A percentile compares a stretch with the other conserved stretches of the same genome.
These are phyloP conservation scores for Lichina pygmaea DNA, from an alignment of 495 filamentous ascomycete genomes.

Conservation along the genomic window DNA sequence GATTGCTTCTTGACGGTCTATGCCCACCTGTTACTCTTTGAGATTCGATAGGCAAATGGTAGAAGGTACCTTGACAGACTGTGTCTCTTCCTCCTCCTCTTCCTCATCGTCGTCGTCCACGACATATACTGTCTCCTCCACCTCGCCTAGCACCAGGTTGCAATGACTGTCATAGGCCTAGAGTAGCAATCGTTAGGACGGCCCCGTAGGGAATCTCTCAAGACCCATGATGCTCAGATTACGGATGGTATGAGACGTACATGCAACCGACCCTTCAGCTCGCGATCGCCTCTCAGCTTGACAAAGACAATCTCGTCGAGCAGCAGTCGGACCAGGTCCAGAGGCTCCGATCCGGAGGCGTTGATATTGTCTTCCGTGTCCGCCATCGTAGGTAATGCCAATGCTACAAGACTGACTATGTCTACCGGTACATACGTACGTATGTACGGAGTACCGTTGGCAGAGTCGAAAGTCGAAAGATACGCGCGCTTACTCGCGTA, in stretches of 20 bases:
- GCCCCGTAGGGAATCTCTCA: neutral
- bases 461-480: too few species aligned
- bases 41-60: constrained; percentile 9
- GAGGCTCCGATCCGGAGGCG: constrained; percentile 50
- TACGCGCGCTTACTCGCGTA: too few species aligned
- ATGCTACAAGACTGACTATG: too few species aligned
- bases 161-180: constrained; percentile 97
- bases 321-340: constrained; percentile 82
- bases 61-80: constrained; percentile 26
- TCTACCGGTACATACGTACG: too few species aligned
- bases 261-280: constrained; percentile 82
- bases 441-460: too few species aligned
- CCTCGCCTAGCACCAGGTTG: constrained; percentile 92
- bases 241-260: constrained; percentile 21
- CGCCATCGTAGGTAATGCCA: constrained; percentile 23
- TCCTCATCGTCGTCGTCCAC: constrained; percentile 67
- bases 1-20: constrained; percentile 88
- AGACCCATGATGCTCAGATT: neutral
- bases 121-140: constrained; percentile 88
- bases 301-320: constrained; percentile 93
- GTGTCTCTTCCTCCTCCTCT: constrained; percentile 71
- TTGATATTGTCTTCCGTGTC: constrained; percentile 37
- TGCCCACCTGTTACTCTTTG: neutral
- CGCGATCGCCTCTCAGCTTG: constrained; percentile 81
- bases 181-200: neutral